phyloP scores from a whole-genome alignment of 495 filamentous ascomycete genomes.

The Tirmania nivea region DNA sequence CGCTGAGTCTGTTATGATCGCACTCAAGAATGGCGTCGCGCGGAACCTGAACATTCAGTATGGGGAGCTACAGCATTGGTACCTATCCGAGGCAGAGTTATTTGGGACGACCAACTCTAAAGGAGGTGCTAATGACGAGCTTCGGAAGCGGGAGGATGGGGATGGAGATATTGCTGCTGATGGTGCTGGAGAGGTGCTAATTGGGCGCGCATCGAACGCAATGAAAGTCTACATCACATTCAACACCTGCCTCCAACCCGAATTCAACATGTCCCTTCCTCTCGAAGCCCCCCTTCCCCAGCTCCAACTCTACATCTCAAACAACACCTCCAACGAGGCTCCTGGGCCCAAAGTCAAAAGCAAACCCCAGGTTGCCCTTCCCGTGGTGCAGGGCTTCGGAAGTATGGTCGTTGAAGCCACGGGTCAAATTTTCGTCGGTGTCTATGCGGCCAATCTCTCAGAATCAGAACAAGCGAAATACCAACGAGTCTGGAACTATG shows the following conservation, averaged over 20 bases:
- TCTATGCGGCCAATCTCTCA: conserved; percentile 43
- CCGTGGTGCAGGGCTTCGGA: conserved; percentile 38
- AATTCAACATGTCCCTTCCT: conserved; percentile 7
- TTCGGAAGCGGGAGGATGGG: neutral
- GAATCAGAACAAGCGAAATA: conserved; percentile 8
- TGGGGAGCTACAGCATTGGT: neutral
- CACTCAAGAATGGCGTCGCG: neutral
- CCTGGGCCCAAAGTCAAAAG: conserved; percentile 40
- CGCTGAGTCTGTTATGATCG: conserved; percentile 2
- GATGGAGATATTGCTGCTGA: neutral
- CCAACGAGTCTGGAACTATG: conserved; percentile 37
- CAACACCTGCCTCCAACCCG: conserved; percentile 58
- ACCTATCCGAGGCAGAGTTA: neutral
- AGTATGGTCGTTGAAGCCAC: conserved; percentile 31
- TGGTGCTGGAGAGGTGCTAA: conserved; percentile 2
- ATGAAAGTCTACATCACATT: conserved; percentile 51
- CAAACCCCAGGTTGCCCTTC: conserved; percentile 23
- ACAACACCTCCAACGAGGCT: conserved; percentile 34
- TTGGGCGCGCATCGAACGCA: conserved; percentile 6
- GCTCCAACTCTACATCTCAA: conserved; percentile 58
- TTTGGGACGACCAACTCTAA: neutral
- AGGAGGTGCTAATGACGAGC: neutral
- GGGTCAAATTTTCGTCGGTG: conserved; percentile 47
- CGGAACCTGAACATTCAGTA: neutral
- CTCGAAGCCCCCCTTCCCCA: conserved; percentile 26